Base-by-base conservation (phyloP, 75 land plant species). In the Gnetum montanum region DNA sequence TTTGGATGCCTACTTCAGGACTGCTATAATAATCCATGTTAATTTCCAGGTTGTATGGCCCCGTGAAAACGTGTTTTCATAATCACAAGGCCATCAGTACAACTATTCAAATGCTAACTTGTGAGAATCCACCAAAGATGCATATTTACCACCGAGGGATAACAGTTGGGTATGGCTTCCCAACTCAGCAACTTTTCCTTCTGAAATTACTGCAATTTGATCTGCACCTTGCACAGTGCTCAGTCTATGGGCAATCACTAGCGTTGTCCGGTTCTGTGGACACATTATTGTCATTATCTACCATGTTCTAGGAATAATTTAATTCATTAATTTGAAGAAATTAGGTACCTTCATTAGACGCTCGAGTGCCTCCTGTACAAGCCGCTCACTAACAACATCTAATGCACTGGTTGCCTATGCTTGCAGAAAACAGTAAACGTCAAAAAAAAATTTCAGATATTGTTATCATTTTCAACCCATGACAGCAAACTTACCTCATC, bases 141-240 rank as follows among this genome's bases (percentile, higher is more conserved):
- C 88, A 74, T 95, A 95, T 31, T 60, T 66, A 16, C 99, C 99
- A 28, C 74, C 72, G 56, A 48, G 60, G 38, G 84, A 72, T 55
- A 90, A 37, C 16, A 95, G 59, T 60, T 95, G 88, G 4, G 64
- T 69, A 60, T 95, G 99, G 18, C 76, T 81, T 6, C 99, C 99
- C 4, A 82, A 63, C 49, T 95, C 99, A 31, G 64, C 59, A 34
- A 95, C 73, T 40, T 40, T 69, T 6, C 99, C 99, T 48, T 74
- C 74, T 27, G 78, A 73, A 64, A 90, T 81, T 7, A 95, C 64
- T 31, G 96, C 99, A 57, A 95, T 95, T 58, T 83, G 92, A 60
- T 86, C 28, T 7, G 99, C 96, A 58, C 78, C 81, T 64, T 95
- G 99, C 58, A 95, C 99, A 8, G 99, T 95, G 74, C 99, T 95